These are phyloP conservation scores for Fraxinus paxiana DNA, from an alignment of 305 asterid species.

Conservation along the genomic window DNA sequence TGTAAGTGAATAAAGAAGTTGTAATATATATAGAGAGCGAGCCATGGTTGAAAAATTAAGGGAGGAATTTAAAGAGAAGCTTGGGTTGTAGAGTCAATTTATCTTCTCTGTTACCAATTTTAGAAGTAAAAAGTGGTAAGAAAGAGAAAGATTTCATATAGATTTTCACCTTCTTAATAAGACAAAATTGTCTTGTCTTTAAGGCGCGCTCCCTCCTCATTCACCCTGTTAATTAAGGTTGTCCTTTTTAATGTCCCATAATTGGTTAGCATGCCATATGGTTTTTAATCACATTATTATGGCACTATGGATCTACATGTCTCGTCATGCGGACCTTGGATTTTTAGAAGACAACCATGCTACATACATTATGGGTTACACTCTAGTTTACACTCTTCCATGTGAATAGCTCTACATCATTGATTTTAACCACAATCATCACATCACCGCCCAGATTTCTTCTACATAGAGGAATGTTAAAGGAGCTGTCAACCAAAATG, in stretches of 20 bases:
- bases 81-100: constrained; percentile 36
- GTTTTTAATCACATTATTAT: neutral
- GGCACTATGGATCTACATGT: neutral
- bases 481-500: too few relatives aligned
- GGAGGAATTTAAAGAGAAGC: constrained; percentile 33
- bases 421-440: too few relatives aligned
- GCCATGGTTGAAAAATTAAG: constrained; percentile 22
- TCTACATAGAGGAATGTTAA: too few relatives aligned
- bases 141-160: constrained; percentile 24
- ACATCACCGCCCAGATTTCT: too few relatives aligned
- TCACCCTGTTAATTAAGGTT: constrained; percentile 24
- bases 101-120: constrained; percentile 25
- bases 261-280: neutral
- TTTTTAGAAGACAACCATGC: neutral
- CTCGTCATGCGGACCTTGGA: neutral
- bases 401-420: too few relatives aligned
- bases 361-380: too few relatives aligned
- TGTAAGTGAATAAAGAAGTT: constrained; percentile 1
- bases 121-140: constrained; percentile 24
- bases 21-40: constrained; percentile 2
- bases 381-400: too few relatives aligned
- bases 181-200: neutral
- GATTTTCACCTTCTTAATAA: constrained; percentile 19
- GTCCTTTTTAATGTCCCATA: neutral
- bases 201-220: neutral